Percentiles rank a stretch among this genome's conserved stretches.
Evolutionary conservation across 768 basidiomycete genomes (phyloP).

Genomic region (Rhodotorula diobovata): DNA sequence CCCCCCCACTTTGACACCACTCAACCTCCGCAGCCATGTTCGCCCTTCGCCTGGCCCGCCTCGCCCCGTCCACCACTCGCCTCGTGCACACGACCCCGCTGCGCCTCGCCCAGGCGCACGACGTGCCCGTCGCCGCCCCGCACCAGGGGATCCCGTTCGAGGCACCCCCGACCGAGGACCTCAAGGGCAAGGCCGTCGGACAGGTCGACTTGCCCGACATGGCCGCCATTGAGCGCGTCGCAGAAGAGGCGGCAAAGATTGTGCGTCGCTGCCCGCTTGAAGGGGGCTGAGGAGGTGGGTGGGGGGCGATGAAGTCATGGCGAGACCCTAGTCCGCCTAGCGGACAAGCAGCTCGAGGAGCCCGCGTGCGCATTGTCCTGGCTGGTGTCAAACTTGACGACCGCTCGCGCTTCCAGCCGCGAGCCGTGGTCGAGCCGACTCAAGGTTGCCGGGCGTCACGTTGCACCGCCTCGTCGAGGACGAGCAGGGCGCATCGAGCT

Average conservation of each 20-base stretch:
- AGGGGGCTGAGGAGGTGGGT: too few relatives aligned
- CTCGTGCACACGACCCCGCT: neutral
- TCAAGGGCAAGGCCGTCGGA: neutral
- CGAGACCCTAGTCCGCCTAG: too few relatives aligned
- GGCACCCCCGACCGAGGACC: neutral
- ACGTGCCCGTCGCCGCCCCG: neutral
- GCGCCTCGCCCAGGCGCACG: neutral
- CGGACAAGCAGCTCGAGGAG: neutral
- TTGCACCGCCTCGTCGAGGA: too few relatives aligned
- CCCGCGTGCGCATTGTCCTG: too few relatives aligned
- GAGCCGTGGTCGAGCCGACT: too few relatives aligned
- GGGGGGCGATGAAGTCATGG: neutral
- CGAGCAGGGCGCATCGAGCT: too few relatives aligned
- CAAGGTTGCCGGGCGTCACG: too few relatives aligned
- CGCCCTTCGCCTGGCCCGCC: neutral
- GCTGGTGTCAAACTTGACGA: too few relatives aligned
- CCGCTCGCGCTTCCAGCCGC: too few relatives aligned
- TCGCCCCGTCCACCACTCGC: neutral
- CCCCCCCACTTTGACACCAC: too few relatives aligned
- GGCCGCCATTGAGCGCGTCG: neutral
- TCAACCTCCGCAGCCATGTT: too few relatives aligned
- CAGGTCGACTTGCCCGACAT: constrained; percentile 13
- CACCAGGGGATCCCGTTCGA: neutral
- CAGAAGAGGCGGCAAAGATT: neutral
- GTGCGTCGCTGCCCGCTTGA: neutral